Percentiles rank a stretch among this genome's conserved stretches.
Conservation (phyloP, 768 basidiomycete genomes). For the Russula compacta region DNA sequence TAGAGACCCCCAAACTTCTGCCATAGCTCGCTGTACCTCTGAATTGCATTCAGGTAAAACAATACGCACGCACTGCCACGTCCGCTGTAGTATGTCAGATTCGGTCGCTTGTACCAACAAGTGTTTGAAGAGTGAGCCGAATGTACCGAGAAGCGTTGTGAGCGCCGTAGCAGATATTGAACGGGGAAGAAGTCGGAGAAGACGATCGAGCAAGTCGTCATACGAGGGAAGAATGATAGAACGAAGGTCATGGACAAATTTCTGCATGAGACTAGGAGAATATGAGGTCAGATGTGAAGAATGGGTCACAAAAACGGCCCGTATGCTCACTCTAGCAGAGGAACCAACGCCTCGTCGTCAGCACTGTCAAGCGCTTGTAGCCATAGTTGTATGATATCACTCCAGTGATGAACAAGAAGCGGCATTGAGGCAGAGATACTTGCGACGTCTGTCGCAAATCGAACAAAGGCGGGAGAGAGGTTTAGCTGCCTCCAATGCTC, state of each 20-base stretch:
- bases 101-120: slow-evolving; percentile 58
- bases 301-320: neutral
- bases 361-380: slow-evolving; percentile 42
- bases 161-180: slow-evolving; percentile 53
- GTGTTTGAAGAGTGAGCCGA: slow-evolving; percentile 63
- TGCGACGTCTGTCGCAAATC: slow-evolving; percentile 54
- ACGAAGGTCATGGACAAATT: slow-evolving; percentile 73
- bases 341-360: slow-evolving; percentile 64
- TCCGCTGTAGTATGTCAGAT: slow-evolving; percentile 42
- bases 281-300: slow-evolving; percentile 7
- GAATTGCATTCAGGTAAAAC: slow-evolving; percentile 51
- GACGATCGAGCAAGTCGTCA: slow-evolving; percentile 40
- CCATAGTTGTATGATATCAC: slow-evolving; percentile 61
- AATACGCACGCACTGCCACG: slow-evolving; percentile 47
- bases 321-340: slow-evolving; percentile 63
- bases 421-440: slow-evolving; percentile 67
- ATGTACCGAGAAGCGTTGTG: slow-evolving; percentile 54
- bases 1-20: slow-evolving; percentile 82
- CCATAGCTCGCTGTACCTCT: slow-evolving; percentile 67
- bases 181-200: slow-evolving; percentile 49
- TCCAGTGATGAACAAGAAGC: slow-evolving; percentile 72
- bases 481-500: slow-evolving; percentile 75
- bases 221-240: slow-evolving; percentile 62
- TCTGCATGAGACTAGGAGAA: slow-evolving; percentile 57
- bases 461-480: slow-evolving; percentile 63